Conservation (phyloP, 2,329 filamentous ascomycete species). For the Epichloe sp. region DNA sequence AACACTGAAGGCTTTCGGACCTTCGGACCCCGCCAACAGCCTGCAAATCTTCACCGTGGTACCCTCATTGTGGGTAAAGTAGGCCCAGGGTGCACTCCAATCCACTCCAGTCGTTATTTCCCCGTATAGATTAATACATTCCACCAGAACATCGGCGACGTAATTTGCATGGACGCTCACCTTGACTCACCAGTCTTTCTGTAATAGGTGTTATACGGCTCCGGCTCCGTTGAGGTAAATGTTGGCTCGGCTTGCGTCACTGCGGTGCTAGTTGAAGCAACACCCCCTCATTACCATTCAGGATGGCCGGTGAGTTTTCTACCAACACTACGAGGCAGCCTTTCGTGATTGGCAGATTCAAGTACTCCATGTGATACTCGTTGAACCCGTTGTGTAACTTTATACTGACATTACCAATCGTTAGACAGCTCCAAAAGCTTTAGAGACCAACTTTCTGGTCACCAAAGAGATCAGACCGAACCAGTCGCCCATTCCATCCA, state of each 20-base stretch:
- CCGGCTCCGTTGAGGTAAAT: neutral
- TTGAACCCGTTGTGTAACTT: neutral
- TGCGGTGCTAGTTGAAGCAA: neutral
- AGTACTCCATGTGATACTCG: neutral
- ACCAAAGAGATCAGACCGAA: neutral
- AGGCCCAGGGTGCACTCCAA: neutral
- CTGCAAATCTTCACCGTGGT: neutral
- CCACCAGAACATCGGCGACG: neutral
- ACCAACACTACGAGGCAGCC: neutral
- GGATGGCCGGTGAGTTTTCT: conserved; percentile 5
- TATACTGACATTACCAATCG: neutral
- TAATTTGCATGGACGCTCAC: neutral
- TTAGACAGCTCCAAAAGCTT: neutral
- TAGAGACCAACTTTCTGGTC: neutral
- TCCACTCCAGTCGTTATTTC: neutral
- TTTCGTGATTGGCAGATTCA: neutral
- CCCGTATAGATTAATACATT: neutral
- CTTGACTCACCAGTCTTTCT: neutral
- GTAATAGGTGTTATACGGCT: neutral
- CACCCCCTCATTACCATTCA: neutral
- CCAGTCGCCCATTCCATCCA: neutral
- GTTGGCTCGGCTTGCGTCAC: neutral
- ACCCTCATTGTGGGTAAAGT: neutral
- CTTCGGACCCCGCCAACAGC: conserved; percentile 7
- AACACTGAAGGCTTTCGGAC: neutral